Conservation (phyloP, 768 basidiomycete species). For the Lactarius sp. region DNA sequence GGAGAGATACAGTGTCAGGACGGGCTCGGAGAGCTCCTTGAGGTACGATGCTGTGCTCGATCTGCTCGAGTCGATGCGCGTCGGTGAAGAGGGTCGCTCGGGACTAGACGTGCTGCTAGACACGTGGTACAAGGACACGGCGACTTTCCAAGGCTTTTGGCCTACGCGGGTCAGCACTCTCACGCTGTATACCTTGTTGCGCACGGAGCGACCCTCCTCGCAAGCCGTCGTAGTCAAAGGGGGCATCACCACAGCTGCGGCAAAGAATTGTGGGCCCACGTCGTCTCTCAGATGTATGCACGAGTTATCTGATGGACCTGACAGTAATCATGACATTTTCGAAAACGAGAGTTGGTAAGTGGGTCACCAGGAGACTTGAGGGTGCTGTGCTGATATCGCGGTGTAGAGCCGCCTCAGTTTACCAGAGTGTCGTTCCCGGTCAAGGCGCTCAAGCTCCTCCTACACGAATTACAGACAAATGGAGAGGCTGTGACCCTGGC, state of each 20-base stretch:
- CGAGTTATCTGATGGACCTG: background rate
- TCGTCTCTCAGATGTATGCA: background rate
- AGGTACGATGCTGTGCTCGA: conserved; percentile 55
- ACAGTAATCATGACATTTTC: conserved; percentile 98
- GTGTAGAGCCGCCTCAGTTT: conserved; percentile 78
- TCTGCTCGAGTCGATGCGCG: conserved; percentile 63
- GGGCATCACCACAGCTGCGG: conserved; percentile 77
- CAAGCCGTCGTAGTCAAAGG: conserved; percentile 77
- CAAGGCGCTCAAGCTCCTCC: conserved; percentile 79
- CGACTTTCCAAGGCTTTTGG: conserved; percentile 96
- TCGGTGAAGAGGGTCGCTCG: conserved; percentile 45
- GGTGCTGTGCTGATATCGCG: conserved; percentile 26
- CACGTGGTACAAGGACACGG: conserved; percentile 92
- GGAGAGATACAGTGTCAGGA: conserved; percentile 41
- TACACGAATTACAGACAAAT: conserved; percentile 77
- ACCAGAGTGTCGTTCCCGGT: conserved; percentile 81
- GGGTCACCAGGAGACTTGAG: background rate
- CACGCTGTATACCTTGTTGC: conserved; percentile 71
- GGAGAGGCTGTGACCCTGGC: conserved; percentile 68
- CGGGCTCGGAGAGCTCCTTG: conserved; percentile 42
- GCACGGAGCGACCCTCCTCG: conserved; percentile 58
- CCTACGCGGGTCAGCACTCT: conserved; percentile 79
- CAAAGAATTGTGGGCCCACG: conserved; percentile 66
- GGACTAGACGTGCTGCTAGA: conserved; percentile 80
- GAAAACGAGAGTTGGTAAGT: conserved; percentile 76